These are phyloP conservation scores for Liriodendron chinense DNA, from an alignment of 164 flowering plant genomes.

Conservation along the genomic window DNA sequence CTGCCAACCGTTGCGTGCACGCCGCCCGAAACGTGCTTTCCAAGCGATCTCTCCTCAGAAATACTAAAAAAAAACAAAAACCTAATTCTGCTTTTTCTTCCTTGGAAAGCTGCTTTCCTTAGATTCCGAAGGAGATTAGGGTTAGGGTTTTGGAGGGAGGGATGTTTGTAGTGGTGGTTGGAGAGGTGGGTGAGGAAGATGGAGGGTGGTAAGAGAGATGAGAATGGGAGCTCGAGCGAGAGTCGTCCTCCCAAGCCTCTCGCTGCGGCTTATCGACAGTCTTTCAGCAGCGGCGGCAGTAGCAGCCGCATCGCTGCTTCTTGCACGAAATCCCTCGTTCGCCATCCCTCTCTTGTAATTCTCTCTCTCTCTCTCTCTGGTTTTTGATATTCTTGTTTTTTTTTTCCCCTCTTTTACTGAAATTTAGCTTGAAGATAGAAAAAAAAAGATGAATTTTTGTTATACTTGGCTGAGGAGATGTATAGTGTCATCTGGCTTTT, in stretches of 20 bases:
- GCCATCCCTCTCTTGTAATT: constrained; percentile 65
- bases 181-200: constrained; percentile 23
- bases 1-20: constrained; percentile 4
- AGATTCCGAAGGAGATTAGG: not conserved
- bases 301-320: constrained; percentile 15
- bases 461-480: too few species aligned
- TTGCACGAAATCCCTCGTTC: constrained; percentile 50
- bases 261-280: constrained; percentile 34
- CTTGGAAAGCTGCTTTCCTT: not conserved
- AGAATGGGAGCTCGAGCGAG: constrained; percentile 44
- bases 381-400: not conserved
- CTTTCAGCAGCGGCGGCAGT: constrained; percentile 9
- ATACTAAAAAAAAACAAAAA: not conserved
- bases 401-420: not conserved
- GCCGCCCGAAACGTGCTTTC: not conserved
- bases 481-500: too few species aligned
- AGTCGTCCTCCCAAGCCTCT: constrained; percentile 68
- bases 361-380: not conserved
- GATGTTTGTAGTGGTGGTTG: constrained; percentile 14
- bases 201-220: constrained; percentile 44
- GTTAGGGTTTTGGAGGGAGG: constrained; percentile 12
- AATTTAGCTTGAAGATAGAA: not conserved
- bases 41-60: not conserved
- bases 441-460: not conserved
- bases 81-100: not conserved